phyloP scores from a whole-genome alignment of 768 basidiomycete genomes.

The Lenzites betulinus region DNA sequence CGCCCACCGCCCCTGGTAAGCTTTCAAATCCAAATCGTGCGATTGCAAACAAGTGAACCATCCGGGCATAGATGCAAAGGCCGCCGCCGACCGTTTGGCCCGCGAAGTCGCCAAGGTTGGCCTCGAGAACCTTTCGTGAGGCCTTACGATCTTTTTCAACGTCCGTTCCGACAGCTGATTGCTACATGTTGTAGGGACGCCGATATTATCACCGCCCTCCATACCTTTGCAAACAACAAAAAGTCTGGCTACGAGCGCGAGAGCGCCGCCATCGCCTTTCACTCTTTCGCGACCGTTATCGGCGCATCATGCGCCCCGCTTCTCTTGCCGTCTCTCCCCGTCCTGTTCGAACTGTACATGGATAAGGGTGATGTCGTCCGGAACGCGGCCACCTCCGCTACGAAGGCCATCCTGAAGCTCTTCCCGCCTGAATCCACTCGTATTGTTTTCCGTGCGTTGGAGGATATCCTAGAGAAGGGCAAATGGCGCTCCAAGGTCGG shows the following conservation, averaged over 20 bases:
- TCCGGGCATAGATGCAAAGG: constrained; percentile 67
- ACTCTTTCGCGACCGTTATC: constrained; percentile 68
- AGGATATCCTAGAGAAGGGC: constrained; percentile 74
- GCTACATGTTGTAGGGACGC: constrained; percentile 56
- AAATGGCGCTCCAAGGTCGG: constrained; percentile 98
- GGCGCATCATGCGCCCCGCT: constrained; percentile 73
- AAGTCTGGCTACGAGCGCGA: constrained; percentile 90
- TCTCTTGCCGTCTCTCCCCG: constrained; percentile 73
- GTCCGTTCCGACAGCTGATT: background rate
- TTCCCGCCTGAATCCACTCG: constrained; percentile 82
- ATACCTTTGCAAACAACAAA: constrained; percentile 74
- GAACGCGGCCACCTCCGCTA: constrained; percentile 72
- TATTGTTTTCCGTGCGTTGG: constrained; percentile 66
- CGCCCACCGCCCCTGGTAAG: constrained; percentile 42
- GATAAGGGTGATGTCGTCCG: constrained; percentile 96
- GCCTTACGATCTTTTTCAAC: too few species aligned
- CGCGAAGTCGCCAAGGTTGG: constrained; percentile 68
- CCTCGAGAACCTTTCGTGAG: constrained; percentile 61
- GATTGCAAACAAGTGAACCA: background rate
- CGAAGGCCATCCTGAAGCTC: constrained; percentile 82
- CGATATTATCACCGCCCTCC: constrained; percentile 63
- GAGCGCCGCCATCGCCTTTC: constrained; percentile 80
- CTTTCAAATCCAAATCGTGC: background rate
- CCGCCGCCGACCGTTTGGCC: constrained; percentile 78
- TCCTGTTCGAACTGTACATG: constrained; percentile 82